Evolutionary conservation across 176 grass and related monocot species (phyloP).

Genomic region (Lolium multiflorum): DNA sequence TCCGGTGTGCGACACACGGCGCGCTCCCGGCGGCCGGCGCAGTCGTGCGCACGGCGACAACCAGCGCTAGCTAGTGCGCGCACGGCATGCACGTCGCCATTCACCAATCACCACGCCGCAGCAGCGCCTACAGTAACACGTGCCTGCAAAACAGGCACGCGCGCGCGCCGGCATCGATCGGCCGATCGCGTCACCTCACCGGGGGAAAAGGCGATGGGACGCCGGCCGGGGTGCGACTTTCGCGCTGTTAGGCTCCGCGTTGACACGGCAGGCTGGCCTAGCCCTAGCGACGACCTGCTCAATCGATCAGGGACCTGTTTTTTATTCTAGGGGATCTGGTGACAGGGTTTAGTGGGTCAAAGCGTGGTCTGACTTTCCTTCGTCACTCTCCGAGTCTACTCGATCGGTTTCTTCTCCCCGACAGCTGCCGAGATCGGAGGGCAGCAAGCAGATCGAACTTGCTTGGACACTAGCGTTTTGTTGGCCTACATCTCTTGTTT

Average conservation of each 20-base stretch:
- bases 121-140: conserved; percentile 32
- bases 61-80: neutral
- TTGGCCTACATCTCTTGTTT: conserved; percentile 13
- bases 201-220: neutral
- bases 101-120: neutral
- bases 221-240: conserved; percentile 1
- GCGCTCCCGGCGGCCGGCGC: neutral
- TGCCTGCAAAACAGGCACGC: neutral
- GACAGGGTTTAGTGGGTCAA: neutral
- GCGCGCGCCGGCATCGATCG: neutral
- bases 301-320: too few species aligned
- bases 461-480: conserved; percentile 17
- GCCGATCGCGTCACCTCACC: too few species aligned
- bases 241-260: conserved; percentile 37
- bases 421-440: conserved; percentile 24
- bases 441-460: neutral
- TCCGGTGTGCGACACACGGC: conserved; percentile 38
- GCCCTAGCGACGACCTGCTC: too few species aligned
- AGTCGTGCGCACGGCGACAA: too few species aligned
- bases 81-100: too few species aligned
- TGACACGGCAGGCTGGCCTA: conserved; percentile 29
- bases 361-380: conserved; percentile 37
- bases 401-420: neutral
- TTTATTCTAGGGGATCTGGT: too few species aligned
- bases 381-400: neutral